These are phyloP conservation scores for Dendrocalamus sinicus DNA, from an alignment of 176 grass and related monocot species.

Conservation along the genomic window DNA sequence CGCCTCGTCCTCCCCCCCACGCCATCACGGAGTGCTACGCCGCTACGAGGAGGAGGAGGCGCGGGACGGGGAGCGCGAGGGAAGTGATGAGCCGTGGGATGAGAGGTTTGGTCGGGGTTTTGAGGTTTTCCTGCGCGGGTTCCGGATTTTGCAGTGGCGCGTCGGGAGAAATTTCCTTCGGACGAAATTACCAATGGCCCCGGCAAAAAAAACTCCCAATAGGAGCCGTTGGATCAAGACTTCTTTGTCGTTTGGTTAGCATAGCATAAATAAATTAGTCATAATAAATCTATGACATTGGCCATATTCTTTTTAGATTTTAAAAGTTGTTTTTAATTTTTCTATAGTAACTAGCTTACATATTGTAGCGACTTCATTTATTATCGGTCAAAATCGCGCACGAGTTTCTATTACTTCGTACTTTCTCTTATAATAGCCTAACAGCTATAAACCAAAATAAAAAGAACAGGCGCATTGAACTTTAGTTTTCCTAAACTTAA, in stretches of 20 bases:
- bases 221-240: too few relatives aligned
- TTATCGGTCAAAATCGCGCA: too few relatives aligned
- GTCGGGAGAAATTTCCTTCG: neutral
- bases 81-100: slow-evolving; percentile 3
- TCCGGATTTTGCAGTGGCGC: slow-evolving; percentile 22
- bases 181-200: neutral
- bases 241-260: too few relatives aligned
- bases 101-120: slow-evolving; percentile 26
- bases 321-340: too few relatives aligned
- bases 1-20: slow-evolving; percentile 83
- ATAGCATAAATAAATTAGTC: neutral
- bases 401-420: too few relatives aligned
- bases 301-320: too few relatives aligned
- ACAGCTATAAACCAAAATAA: too few relatives aligned
- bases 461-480: neutral
- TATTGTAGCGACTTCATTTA: too few relatives aligned
- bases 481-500: neutral
- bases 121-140: slow-evolving; percentile 32
- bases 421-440: too few relatives aligned
- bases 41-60: slow-evolving; percentile 1
- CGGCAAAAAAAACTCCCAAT: neutral
- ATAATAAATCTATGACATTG: too few relatives aligned
- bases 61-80: slow-evolving; percentile 17
- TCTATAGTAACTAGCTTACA: too few relatives aligned
- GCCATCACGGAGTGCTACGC: slow-evolving; percentile 63